Evolutionary conservation across 345 rosid genomes (phyloP), one percentile per base, ranked within the genome.

Genomic region (Viola odorata): DNA sequence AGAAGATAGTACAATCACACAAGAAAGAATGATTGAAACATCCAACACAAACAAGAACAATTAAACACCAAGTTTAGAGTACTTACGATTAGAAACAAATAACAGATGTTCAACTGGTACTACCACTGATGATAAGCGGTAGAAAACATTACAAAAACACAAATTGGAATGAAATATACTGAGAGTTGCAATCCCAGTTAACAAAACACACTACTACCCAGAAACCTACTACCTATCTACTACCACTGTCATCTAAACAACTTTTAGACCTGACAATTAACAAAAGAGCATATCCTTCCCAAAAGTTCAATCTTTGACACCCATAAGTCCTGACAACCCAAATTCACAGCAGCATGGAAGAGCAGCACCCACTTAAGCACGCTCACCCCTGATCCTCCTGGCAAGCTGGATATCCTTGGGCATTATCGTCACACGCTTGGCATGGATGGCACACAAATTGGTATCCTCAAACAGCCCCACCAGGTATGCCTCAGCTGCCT

Each of bases 351-450:
- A 23, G 32, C 32, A 23, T 23, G 32, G 32, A 23, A 23, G 50
- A 11, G 45, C 45, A 42, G 1, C 8, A 6, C 12, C 45, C 51
- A 37, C 39, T 57, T 57, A 65, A 3, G 69, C 69, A 57, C 69
- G 69, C 32, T 65, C 69, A 12, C 69, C 69, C 37, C 67, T 45
- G 45, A 63, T 63, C 53, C 67, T 54, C 50, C 67, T 53, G 0
- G 67, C 67, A 38, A 63, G 45, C 59, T 63, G 67, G 60, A 63
- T 63, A 45, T 63, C 67, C 60, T 63, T 63, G 4, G 67, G 67
- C 67, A 63, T 63, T 4, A 63, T 63, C 3, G 67, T 63, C n/a
- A 63, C 67, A 15, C 67, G 67, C 53, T 64, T 64, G 32, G 68
- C 68, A 49, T 64, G 68, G 36, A 64, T 64, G 17, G 68, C 68